phyloP scores from a whole-genome alignment of 1,284 basidiomycete species.

The Ceratobasidium theobromae region DNA sequence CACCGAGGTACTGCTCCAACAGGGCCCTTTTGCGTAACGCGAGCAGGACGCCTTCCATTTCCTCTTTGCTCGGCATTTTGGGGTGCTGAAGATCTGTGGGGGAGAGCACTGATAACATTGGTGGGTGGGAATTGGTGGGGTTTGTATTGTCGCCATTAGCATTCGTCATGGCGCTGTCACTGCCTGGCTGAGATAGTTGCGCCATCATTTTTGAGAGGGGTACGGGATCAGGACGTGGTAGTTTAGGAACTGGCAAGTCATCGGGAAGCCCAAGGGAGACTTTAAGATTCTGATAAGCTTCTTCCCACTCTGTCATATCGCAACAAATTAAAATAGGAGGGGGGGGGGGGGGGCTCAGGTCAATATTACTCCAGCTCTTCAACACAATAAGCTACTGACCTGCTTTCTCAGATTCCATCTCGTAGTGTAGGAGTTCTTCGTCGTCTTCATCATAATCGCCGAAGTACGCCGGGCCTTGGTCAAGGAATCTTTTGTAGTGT shows the following conservation, averaged over 20 bases:
- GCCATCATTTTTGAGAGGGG: constrained; percentile 41
- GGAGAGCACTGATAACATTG: constrained; percentile 75
- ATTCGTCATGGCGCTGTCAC: constrained; percentile 47
- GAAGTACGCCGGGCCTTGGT: constrained; percentile 87
- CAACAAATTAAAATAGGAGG: constrained; percentile 1
- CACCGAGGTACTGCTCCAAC: constrained; percentile 75
- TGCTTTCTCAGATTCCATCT: constrained; percentile 70
- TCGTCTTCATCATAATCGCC: constrained; percentile 90
- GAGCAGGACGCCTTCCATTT: constrained; percentile 80
- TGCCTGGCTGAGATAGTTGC: constrained; percentile 57
- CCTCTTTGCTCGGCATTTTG: constrained; percentile 68
- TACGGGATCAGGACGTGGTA: constrained; percentile 50
- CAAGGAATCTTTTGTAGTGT: constrained; percentile 86
- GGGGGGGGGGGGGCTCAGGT: not conserved
- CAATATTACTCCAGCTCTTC: constrained; percentile 11
- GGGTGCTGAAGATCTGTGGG: constrained; percentile 73
- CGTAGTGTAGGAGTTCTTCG: constrained; percentile 66
- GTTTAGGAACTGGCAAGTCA: constrained; percentile 54
- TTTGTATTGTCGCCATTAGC: constrained; percentile 20
- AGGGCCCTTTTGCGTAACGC: constrained; percentile 78
- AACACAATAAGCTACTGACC: constrained; percentile 53
- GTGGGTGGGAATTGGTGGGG: constrained; percentile 43
- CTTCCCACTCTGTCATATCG: constrained; percentile 64
- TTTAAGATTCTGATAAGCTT: constrained; percentile 59
- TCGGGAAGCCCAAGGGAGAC: constrained; percentile 57